These are phyloP conservation scores for Waltergamsia citrina DNA, from an alignment of 2,329 filamentous ascomycete genomes.

Conservation along the genomic window DNA sequence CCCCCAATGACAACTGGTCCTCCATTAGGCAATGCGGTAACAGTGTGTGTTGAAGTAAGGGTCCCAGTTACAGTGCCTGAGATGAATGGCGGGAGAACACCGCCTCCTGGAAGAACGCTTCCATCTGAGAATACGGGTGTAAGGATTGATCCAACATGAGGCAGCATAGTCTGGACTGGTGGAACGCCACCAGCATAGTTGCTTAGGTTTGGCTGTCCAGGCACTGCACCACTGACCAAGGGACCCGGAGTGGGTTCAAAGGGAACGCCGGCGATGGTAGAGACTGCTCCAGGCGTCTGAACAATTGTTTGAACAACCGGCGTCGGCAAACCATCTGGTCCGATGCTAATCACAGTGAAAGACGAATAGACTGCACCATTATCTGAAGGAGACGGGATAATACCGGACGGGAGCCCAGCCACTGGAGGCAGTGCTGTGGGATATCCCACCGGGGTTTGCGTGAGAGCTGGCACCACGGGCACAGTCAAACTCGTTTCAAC, in stretches of 20 bases:
- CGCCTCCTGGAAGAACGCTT: background rate
- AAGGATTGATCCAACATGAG: background rate
- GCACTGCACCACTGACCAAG: background rate
- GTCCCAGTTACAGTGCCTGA: slow-evolving; percentile 3
- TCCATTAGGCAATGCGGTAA: too few species aligned
- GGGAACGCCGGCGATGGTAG: slow-evolving; percentile 9
- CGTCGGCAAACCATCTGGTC: slow-evolving; percentile 19
- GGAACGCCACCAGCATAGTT: too few species aligned
- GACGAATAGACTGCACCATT: slow-evolving; percentile 13
- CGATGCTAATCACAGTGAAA: slow-evolving; percentile 20
- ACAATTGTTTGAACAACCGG: slow-evolving; percentile 16
- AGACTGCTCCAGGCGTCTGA: slow-evolving; percentile 8
- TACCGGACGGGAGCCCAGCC: slow-evolving; percentile 8
- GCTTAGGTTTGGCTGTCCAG: background rate
- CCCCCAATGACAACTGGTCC: slow-evolving; percentile 1
- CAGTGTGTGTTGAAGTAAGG: too few species aligned
- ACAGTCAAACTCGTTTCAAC: slow-evolving; percentile 12
- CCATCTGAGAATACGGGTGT: slow-evolving; percentile 1
- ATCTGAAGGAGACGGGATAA: slow-evolving; percentile 5
- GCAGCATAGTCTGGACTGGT: background rate
- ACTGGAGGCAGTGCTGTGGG: slow-evolving; percentile 8
- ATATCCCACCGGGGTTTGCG: slow-evolving; percentile 4
- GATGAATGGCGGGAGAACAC: slow-evolving; percentile 3
- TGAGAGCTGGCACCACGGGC: slow-evolving; percentile 4
- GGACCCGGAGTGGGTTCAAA: slow-evolving; percentile 7